Evolutionary conservation across 768 basidiomycete species (phyloP).

Genomic region (Phanerochaete sordida): DNA sequence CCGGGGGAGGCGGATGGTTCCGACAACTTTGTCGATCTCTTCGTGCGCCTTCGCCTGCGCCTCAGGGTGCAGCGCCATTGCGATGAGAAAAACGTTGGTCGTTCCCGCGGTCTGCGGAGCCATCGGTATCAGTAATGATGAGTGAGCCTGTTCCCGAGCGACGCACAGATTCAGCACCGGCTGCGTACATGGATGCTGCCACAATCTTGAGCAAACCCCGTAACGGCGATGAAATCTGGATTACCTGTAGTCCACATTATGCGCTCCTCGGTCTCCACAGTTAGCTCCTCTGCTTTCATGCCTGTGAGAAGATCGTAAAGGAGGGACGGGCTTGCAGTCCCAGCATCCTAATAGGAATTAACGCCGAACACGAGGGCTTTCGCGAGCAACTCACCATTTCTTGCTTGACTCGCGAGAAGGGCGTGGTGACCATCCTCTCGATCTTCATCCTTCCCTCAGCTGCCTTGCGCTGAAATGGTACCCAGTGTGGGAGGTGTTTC

Average conservation of each 20-base stretch:
- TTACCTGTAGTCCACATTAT: slow-evolving; percentile 7
- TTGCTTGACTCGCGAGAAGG: slow-evolving; percentile 19
- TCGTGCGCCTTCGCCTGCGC: slow-evolving; percentile 22
- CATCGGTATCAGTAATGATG: background rate
- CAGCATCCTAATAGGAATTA: slow-evolving; percentile 7
- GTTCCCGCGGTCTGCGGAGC: slow-evolving; percentile 23
- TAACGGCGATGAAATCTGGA: background rate
- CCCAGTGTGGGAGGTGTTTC: slow-evolving; percentile 21
- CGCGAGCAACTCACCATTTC: slow-evolving; percentile 22
- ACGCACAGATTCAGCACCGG: slow-evolving; percentile 5
- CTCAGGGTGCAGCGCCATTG: slow-evolving; percentile 25
- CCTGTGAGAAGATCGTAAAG: slow-evolving; percentile 9
- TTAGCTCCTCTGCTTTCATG: background rate
- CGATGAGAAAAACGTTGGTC: slow-evolving; percentile 22
- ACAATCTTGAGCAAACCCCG: no score
- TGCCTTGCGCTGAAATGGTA: slow-evolving; percentile 22
- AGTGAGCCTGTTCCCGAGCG: no score
- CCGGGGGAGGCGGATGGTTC: slow-evolving; percentile 21
- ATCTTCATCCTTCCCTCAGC: slow-evolving; percentile 7
- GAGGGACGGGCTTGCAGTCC: slow-evolving; percentile 14
- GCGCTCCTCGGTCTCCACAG: background rate
- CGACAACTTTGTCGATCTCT: slow-evolving; percentile 25
- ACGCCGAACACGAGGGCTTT: no score
- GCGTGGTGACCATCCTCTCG: slow-evolving; percentile 9
- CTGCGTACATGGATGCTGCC: no score